Evolutionary conservation across 148 eudicot genomes (phyloP).

Genomic region (Chenopodium album): DNA sequence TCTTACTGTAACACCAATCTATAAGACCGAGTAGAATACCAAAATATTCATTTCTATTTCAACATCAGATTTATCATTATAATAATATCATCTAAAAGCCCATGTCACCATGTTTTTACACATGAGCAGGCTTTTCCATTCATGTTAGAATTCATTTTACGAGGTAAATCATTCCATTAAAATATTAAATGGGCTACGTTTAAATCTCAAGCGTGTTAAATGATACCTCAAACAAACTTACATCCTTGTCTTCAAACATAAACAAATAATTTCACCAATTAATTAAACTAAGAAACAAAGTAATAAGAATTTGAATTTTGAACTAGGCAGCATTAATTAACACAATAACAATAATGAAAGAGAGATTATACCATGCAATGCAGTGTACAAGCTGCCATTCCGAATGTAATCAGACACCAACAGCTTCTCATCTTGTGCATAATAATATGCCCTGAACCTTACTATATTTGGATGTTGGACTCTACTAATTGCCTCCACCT

Average conservation of each 20-base stretch:
- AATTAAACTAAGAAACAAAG: too few relatives aligned
- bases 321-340: neutral
- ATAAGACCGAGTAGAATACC: neutral
- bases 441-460: conserved; percentile 84
- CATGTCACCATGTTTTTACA: neutral
- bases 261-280: neutral
- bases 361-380: conserved; percentile 69
- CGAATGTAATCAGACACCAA: conserved; percentile 75
- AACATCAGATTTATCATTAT: neutral
- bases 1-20: neutral
- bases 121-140: neutral
- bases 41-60: neutral
- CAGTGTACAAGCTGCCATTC: conserved; percentile 80
- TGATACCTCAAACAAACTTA: neutral
- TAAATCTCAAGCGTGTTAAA: too few relatives aligned
- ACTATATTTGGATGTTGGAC: conserved; percentile 71
- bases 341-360: neutral
- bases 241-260: neutral
- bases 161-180: neutral
- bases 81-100: neutral
- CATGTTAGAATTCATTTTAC: neutral
- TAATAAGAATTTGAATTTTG: neutral
- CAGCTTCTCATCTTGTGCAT: conserved; percentile 82
- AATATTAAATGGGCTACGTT: too few relatives aligned
- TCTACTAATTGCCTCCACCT: conserved; percentile 76